Evolutionary conservation across 331 rosid species (phyloP).

Genomic region (Malus hybrid): DNA sequence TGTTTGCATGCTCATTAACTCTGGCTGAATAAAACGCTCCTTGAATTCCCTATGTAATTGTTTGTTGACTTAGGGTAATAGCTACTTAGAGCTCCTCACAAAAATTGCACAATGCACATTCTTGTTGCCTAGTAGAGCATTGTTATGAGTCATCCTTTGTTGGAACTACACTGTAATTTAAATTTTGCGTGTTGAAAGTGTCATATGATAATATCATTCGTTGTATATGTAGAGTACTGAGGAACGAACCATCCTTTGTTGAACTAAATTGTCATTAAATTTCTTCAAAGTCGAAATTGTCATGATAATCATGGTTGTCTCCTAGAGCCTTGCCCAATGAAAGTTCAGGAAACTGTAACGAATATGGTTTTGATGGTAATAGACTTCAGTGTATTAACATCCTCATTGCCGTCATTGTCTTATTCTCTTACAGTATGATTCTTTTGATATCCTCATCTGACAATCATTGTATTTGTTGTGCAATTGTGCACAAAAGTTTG

Average conservation of each 20-base stretch:
- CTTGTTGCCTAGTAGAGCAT: not conserved
- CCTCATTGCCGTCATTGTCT: not conserved
- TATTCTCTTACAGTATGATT: not conserved
- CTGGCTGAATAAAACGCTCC: not conserved
- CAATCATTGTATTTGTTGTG: not conserved
- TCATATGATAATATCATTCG: not conserved
- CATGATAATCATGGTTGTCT: not conserved
- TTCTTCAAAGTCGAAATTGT: not conserved
- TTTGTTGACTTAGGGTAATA: not conserved
- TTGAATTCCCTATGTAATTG: not conserved
- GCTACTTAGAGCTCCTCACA: not conserved
- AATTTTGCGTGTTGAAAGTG: too few species aligned
- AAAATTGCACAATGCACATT: not conserved
- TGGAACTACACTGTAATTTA: not conserved
- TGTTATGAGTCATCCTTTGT: not conserved
- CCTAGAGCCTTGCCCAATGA: not conserved
- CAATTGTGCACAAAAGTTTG: not conserved
- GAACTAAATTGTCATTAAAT: not conserved
- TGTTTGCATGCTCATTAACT: not conserved
- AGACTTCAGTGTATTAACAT: not conserved
- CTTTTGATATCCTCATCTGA: not conserved
- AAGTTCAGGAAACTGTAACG: not conserved
- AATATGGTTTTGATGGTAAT: not conserved
- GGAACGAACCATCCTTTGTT: not conserved
- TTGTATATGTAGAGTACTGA: not conserved